Percentiles rank a stretch among this genome's conserved stretches.
These are phyloP conservation scores for Exobasidium cylindrosporum DNA, from an alignment of 1,284 basidiomycete genomes.

Conservation along the genomic window DNA sequence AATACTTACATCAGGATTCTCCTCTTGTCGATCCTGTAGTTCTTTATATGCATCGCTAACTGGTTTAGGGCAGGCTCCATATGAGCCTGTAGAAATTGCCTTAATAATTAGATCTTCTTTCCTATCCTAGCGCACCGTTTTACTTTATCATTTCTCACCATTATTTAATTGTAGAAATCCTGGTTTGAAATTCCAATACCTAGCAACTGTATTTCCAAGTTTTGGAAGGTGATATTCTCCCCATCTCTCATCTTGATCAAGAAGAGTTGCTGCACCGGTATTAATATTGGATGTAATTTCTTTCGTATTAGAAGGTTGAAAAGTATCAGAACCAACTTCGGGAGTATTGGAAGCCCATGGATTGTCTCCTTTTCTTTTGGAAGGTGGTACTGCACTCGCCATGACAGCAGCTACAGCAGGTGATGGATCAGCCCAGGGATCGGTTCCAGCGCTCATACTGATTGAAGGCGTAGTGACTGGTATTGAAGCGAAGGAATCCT, in stretches of 20 bases:
- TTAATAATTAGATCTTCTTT: no score
- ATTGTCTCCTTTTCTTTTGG: slow-evolving; percentile 2
- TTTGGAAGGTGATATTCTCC: slow-evolving; percentile 3
- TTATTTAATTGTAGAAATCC: slow-evolving; percentile 12
- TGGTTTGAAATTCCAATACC: not conserved
- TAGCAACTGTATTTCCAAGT: slow-evolving; percentile 6
- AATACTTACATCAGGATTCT: slow-evolving; percentile 14
- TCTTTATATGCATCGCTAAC: slow-evolving; percentile 11
- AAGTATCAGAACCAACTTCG: not conserved
- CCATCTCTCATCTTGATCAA: not conserved
- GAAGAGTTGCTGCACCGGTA: not conserved
- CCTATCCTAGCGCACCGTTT: no score
- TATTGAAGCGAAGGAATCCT: not conserved
- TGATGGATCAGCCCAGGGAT: slow-evolving; percentile 15
- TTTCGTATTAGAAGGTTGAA: not conserved
- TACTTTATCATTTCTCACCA: slow-evolving; percentile 1
- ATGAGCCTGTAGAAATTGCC: slow-evolving; percentile 14
- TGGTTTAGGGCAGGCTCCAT: slow-evolving; percentile 15
- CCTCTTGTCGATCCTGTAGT: slow-evolving; percentile 9
- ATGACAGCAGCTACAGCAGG: not conserved
- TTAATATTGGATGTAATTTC: no score
- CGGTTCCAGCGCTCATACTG: slow-evolving; percentile 13
- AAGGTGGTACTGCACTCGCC: not conserved
- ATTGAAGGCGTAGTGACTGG: not conserved
- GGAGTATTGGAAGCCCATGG: slow-evolving; percentile 8